These are phyloP conservation scores for Tylopilus plumbeoviolaceoides DNA, from an alignment of 768 basidiomycete species.

Conservation along the genomic window DNA sequence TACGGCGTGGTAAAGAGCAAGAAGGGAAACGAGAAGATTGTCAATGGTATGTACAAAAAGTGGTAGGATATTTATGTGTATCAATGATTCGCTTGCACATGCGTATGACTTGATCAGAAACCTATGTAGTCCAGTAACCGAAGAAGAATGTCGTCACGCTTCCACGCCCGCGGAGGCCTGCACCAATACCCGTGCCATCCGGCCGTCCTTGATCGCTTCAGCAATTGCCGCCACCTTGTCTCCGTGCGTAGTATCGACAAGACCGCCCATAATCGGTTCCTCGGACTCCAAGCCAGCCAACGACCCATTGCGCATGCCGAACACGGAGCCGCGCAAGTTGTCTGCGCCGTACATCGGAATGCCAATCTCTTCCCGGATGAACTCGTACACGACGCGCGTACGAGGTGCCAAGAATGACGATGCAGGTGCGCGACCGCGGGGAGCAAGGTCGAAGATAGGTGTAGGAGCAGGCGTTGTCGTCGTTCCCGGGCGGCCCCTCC, in stretches of 20 bases:
- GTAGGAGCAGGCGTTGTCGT: slow-evolving; percentile 20
- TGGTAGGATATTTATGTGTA: neutral
- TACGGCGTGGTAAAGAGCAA: neutral
- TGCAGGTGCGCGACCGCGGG: slow-evolving; percentile 62
- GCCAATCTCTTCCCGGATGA: slow-evolving; percentile 65
- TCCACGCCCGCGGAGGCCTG: slow-evolving; percentile 40
- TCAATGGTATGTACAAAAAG: neutral
- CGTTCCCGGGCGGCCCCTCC: slow-evolving; percentile 7
- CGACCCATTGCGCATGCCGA: slow-evolving; percentile 41
- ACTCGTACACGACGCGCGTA: slow-evolving; percentile 73
- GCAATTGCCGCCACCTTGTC: slow-evolving; percentile 71
- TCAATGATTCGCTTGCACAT: neutral
- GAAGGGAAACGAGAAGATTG: too few relatives aligned
- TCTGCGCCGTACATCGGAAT: slow-evolving; percentile 78
- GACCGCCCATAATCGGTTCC: slow-evolving; percentile 30
- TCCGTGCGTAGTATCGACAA: slow-evolving; percentile 55
- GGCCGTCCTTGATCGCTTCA: slow-evolving; percentile 74
- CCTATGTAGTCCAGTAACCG: neutral
- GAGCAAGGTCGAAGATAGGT: slow-evolving; percentile 40
- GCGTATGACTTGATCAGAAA: neutral
- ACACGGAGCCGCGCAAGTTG: slow-evolving; percentile 57
- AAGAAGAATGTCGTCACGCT: slow-evolving; percentile 2
- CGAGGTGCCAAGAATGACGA: slow-evolving; percentile 46
- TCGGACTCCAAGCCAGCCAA: slow-evolving; percentile 45
- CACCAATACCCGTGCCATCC: slow-evolving; percentile 56